Base-by-base conservation (phyloP, 345 rosid species). In the Hibiscus mutabilis region DNA sequence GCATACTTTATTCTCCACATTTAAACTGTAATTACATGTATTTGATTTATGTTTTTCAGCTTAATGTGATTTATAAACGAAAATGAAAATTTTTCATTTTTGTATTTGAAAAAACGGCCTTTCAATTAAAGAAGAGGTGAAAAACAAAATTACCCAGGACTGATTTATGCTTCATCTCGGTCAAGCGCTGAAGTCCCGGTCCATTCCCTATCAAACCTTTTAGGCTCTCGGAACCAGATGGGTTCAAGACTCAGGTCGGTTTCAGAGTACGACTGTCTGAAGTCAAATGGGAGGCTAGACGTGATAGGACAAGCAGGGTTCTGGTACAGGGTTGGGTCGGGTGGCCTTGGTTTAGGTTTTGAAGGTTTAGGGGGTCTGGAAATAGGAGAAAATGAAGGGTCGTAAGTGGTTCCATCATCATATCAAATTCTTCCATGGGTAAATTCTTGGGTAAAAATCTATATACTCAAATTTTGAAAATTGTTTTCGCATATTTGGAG, bases 211-310 rank as follows among this genome's bases (percentile, higher is more conserved):
- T 88, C 89, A 77, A 93, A 93, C 70, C 93, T 82, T 75, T 86
- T 92, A 42, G 96, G 91, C 72, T 93, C 97, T 2, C 98, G 92
- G 70, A 69, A 93, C 58, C 97, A 94, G 47, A 91, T 87, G 29
- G 96, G 97, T 72, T 86, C 74, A 44, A 83, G 63, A 0, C 27
- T 78, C 2, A 89, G 86, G 66, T 85, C 78, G 14, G 85, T 71
- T 86, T 93, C 96, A 8, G 98, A 88, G 68, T 91, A 93, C 2
- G 98, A 87, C 78, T 89, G 83, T 51, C 86, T 79, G 76, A 91
- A 93, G 77, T 91, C 96, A 77, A 93, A 91, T 10, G 94, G 94
- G 47, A 91, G 98, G 70, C 83, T 87, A 15, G 94, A 87, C 21
- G 73, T 72, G 2, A 31, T 46, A 2, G 88, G 86, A 5, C 13